Base-by-base conservation (phyloP, 805 yeast species). In the Candida chauliodis region DNA sequence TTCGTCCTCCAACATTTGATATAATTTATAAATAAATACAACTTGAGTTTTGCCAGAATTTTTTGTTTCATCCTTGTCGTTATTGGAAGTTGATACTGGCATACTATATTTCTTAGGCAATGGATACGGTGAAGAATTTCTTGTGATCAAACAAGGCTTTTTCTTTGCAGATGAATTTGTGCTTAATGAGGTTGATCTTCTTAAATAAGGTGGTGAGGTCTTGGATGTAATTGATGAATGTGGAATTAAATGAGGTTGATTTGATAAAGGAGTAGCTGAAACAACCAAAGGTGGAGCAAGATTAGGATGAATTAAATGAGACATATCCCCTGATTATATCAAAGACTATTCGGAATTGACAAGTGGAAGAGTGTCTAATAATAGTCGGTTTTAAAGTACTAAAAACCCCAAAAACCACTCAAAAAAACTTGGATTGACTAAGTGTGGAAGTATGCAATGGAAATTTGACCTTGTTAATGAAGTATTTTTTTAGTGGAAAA, bases 1-100 rank as follows among this genome's bases (percentile, higher is more conserved):
- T 2, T 68, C 66, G 55, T 91, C 96, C 50, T 90, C 95, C 34
- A 91, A 73, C 95, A 91, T 91, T 46, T 83, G 79, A 68, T 86
- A 90, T 18, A 91, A 74, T 56, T 91, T 91, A 61, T 90, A 96
- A 43, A 90, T 85, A 63, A 91, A 91, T 38, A 53, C 73, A 33
- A 63, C 66, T 51, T 66, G 72, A 18, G 70, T 61, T 40, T 66
- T 66, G 11, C 59, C 58, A 8, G 46, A 24, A 26, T 39, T 25
- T 8, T 18, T 23, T 5, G 23, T 20, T 14, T 25, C 16, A 8
- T 18, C 23, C 17, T 27, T 29, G 10, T 16, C 24, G n/a, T 5
- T n/a, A 3, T 18, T 8, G 8, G 15, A 8, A 17, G 11, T 18
- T 4, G 5, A 20, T 21, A 21, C 23, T 16, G n/a, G 8, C 30